These are phyloP conservation scores for Sclerospora graminicola DNA, from an alignment of 352 stramenopile genomes.

Conservation along the genomic window DNA sequence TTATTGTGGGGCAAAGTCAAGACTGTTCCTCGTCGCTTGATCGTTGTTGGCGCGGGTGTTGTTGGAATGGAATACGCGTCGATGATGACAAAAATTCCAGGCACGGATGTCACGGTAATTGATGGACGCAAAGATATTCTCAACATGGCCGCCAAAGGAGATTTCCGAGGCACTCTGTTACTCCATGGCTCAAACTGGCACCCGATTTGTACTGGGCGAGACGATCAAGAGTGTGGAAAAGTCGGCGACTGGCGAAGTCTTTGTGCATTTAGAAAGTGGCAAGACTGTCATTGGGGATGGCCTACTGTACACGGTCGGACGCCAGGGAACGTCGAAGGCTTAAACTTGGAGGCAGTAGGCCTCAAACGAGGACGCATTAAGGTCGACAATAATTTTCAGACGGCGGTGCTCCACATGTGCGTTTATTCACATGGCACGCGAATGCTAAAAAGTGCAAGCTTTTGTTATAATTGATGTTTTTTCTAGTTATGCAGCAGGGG, in stretches of 20 bases:
- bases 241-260: constrained; percentile 44
- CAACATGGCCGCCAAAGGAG: constrained; percentile 84
- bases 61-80: constrained; percentile 89
- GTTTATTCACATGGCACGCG: constrained; percentile 8
- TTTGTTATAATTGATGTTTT: constrained; percentile 1
- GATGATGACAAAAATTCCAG: constrained; percentile 88
- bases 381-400: constrained; percentile 87
- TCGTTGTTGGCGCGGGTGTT: constrained; percentile 77
- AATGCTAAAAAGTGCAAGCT: too few relatives aligned
- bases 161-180: constrained; percentile 81
- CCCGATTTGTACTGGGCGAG: constrained; percentile 77
- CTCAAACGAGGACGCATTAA: constrained; percentile 74
- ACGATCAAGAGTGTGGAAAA: constrained; percentile 71
- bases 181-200: constrained; percentile 80
- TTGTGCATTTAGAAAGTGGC: constrained; percentile 75
- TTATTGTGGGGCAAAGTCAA: constrained; percentile 73
- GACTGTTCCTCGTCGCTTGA: constrained; percentile 62
- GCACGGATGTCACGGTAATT: constrained; percentile 85
- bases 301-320: constrained; percentile 79
- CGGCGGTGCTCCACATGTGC: constrained; percentile 77
- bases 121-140: constrained; percentile 80
- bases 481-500: constrained; percentile 77
- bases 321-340: constrained; percentile 80
- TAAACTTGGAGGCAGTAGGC: constrained; percentile 71
- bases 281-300: constrained; percentile 80